Percentiles rank a stretch among this genome's conserved stretches.
Evolutionary conservation across 1,284 basidiomycete species (phyloP).

Genomic region (Thelephora terrestris): DNA sequence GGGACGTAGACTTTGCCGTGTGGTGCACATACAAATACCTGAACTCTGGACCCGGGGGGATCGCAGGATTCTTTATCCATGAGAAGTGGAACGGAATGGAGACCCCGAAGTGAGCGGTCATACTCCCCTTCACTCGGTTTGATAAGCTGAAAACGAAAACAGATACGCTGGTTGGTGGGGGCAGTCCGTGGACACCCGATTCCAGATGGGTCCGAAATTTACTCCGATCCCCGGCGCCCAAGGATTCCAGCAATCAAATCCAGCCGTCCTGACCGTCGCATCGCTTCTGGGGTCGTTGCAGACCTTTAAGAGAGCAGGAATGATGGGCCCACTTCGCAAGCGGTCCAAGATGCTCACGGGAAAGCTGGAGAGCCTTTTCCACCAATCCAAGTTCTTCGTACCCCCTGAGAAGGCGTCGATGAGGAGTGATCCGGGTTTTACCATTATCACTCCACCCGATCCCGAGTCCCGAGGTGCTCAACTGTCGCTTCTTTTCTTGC

Average conservation of each 20-base stretch:
- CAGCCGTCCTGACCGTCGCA: conserved; percentile 71
- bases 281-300: conserved; percentile 76
- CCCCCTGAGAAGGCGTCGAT: conserved; percentile 28
- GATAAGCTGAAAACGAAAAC: conserved; percentile 7
- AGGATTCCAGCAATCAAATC: conserved; percentile 95
- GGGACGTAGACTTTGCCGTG: conserved; percentile 93
- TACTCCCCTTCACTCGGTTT: not conserved
- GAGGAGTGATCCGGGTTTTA: conserved; percentile 44
- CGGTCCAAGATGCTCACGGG: conserved; percentile 67
- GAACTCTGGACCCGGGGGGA: conserved; percentile 91
- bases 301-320: conserved; percentile 70
- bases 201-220: conserved; percentile 83
- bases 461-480: conserved; percentile 71
- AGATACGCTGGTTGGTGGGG: conserved; percentile 98
- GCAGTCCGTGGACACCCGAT: conserved; percentile 79
- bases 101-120: conserved; percentile 41
- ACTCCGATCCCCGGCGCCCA: conserved; percentile 82
- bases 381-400: conserved; percentile 53
- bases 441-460: conserved; percentile 77
- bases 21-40: conserved; percentile 99
- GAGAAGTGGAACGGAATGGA: conserved; percentile 62
- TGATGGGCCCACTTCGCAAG: conserved; percentile 57
- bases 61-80: conserved; percentile 89
- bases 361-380: conserved; percentile 58
- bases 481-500: conserved; percentile 74